These are phyloP conservation scores for Bruguiera gymnorhiza DNA, from an alignment of 345 rosid genomes.

Conservation along the genomic window DNA sequence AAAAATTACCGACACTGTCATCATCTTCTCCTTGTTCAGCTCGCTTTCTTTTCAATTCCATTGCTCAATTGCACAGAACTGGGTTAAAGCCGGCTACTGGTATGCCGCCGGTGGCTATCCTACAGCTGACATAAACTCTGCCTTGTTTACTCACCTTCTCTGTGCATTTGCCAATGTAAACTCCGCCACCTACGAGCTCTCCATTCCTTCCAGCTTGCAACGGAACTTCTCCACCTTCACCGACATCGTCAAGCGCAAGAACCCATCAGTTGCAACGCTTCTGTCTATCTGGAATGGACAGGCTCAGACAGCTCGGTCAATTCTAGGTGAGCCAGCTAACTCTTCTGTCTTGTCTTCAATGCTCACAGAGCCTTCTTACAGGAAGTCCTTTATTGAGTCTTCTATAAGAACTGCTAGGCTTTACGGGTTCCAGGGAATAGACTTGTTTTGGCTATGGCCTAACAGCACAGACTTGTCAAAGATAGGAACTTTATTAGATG, in stretches of 20 bases:
- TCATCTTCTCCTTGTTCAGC: background rate
- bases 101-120: constrained; percentile 4
- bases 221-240: constrained; percentile 27
- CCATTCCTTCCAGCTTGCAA: background rate
- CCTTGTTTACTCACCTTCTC: constrained; percentile 13
- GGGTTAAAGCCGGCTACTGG: constrained; percentile 17
- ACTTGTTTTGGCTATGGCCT: constrained; percentile 34
- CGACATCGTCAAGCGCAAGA: constrained; percentile 24
- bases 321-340: constrained; percentile 2
- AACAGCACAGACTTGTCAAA: constrained; percentile 21
- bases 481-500: constrained; percentile 21
- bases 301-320: constrained; percentile 8
- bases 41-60: background rate
- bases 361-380: constrained; percentile 16
- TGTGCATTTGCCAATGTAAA: constrained; percentile 14
- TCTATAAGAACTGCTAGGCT: constrained; percentile 19
- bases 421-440: constrained; percentile 32
- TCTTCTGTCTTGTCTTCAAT: constrained; percentile 29
- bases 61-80: background rate
- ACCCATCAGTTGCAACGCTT: constrained; percentile 27
- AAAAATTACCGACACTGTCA: background rate
- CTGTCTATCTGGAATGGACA: constrained; percentile 33
- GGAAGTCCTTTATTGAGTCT: constrained; percentile 26
- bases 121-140: background rate
- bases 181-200: constrained; percentile 20